These are phyloP conservation scores for Penicillium malachiteum DNA, from an alignment of 495 filamentous ascomycete species.

Conservation along the genomic window DNA sequence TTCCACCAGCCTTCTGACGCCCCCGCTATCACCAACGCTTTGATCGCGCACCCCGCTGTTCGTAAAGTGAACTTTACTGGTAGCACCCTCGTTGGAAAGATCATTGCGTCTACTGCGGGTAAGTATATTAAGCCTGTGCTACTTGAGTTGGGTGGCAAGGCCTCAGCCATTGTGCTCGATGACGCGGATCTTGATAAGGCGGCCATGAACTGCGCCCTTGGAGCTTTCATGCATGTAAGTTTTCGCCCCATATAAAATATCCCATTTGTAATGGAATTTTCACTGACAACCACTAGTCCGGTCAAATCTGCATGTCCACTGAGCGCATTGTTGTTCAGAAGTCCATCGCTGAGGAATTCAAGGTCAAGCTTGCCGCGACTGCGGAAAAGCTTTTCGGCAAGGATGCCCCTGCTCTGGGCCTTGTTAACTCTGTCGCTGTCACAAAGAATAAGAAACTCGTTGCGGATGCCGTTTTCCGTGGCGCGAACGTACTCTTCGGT, in stretches of 20 bases:
- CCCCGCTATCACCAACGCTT: constrained; percentile 50
- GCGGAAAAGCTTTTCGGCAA: constrained; percentile 49
- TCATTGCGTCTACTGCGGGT: constrained; percentile 55
- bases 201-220: constrained; percentile 48
- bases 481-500: constrained; percentile 65
- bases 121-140: constrained; percentile 58
- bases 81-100: constrained; percentile 53
- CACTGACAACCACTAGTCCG: constrained; percentile 40
- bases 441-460: constrained; percentile 68
- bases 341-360: constrained; percentile 64
- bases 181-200: constrained; percentile 59
- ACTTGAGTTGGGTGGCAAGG: constrained; percentile 64
- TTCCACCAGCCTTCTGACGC: constrained; percentile 54
- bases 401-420: constrained; percentile 50
- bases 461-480: constrained; percentile 63
- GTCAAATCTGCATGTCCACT: constrained; percentile 91
- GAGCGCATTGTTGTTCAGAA: constrained; percentile 84
- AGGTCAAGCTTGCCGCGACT: constrained; percentile 48
- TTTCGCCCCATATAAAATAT: background rate
- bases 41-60: constrained; percentile 56
- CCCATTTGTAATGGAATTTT: background rate
- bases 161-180: constrained; percentile 56
- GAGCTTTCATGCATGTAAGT: constrained; percentile 55
- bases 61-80: constrained; percentile 66
- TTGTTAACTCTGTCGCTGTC: constrained; percentile 61